Conservation (phyloP, 371 early-diverging fungal species). For the Capillidium heterosporum region DNA sequence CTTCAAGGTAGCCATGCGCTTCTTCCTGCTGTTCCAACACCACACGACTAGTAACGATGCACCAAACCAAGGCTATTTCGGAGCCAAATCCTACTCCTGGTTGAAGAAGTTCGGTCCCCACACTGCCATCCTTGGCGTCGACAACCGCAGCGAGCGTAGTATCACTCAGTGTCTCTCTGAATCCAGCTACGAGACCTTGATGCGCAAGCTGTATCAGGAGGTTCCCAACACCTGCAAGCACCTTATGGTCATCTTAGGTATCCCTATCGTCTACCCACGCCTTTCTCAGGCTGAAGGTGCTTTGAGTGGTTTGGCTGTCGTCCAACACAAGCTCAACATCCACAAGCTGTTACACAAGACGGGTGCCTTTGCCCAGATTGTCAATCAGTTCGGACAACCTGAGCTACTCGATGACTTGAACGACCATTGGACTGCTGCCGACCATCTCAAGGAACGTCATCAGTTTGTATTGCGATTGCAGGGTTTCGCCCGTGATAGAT, state of each 20-base stretch:
- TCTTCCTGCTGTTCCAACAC: slow-evolving; percentile 69
- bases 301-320: slow-evolving; percentile 13
- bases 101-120: slow-evolving; percentile 42
- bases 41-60: slow-evolving; percentile 47
- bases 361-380: slow-evolving; percentile 23
- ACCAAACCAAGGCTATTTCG: slow-evolving; percentile 38
- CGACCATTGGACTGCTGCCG: slow-evolving; percentile 42
- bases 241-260: slow-evolving; percentile 45
- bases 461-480: slow-evolving; percentile 43
- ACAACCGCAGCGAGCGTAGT: slow-evolving; percentile 62
- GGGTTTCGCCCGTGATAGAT: slow-evolving; percentile 29
- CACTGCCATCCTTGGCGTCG: slow-evolving; percentile 42
- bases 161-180: slow-evolving; percentile 36
- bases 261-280: slow-evolving; percentile 60
- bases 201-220: slow-evolving; percentile 26
- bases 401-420: slow-evolving; percentile 64
- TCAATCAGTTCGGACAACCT: slow-evolving; percentile 59
- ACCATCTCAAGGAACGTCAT: slow-evolving; percentile 50
- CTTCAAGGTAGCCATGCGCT: slow-evolving; percentile 47
- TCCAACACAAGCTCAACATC: slow-evolving; percentile 11
- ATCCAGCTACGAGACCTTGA: slow-evolving; percentile 39
- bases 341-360: slow-evolving; percentile 26
- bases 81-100: slow-evolving; percentile 17
- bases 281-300: slow-evolving; percentile 47
- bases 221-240: slow-evolving; percentile 36